Percentiles rank a stretch among this genome's conserved stretches.
phyloP scores from a whole-genome alignment of 2,329 filamentous ascomycete species.

The Chalara sp. region DNA sequence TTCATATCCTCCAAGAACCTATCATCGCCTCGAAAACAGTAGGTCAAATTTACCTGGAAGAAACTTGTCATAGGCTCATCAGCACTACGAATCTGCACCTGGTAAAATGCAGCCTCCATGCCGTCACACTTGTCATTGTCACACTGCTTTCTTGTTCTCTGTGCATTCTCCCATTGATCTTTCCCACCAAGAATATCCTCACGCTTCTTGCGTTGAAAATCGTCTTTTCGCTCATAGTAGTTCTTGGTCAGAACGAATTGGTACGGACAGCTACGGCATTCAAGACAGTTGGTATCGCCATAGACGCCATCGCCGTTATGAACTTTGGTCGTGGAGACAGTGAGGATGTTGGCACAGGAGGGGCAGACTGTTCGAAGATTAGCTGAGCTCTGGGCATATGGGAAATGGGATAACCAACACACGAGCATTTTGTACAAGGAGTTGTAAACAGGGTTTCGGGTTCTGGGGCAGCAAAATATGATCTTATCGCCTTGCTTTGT shows the following conservation, averaged over 20 bases:
- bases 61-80: conserved; percentile 99
- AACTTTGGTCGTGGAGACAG: conserved; percentile 44
- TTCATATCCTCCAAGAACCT: background rate
- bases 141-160: conserved; percentile 77
- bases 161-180: conserved; percentile 84
- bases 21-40: background rate
- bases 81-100: conserved; percentile 94
- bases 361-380: conserved; percentile 59
- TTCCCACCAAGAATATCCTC: conserved; percentile 88
- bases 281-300: conserved; percentile 65
- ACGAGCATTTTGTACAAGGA: conserved; percentile 48
- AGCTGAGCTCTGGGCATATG: conserved; percentile 2
- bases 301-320: conserved; percentile 21
- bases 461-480: no score
- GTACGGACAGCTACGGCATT: conserved; percentile 94
- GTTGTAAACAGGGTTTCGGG: no score
- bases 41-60: conserved; percentile 58
- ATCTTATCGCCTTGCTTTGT: no score
- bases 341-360: conserved; percentile 77
- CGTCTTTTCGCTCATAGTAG: conserved; percentile 66
- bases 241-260: conserved; percentile 74
- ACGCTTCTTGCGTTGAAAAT: conserved; percentile 75
- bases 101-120: conserved; percentile 84
- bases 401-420: conserved; percentile 39
- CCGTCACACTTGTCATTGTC: conserved; percentile 74